phyloP scores from a whole-genome alignment of 2,329 filamentous ascomycete species.

The Pyrenophora seminiperda region DNA sequence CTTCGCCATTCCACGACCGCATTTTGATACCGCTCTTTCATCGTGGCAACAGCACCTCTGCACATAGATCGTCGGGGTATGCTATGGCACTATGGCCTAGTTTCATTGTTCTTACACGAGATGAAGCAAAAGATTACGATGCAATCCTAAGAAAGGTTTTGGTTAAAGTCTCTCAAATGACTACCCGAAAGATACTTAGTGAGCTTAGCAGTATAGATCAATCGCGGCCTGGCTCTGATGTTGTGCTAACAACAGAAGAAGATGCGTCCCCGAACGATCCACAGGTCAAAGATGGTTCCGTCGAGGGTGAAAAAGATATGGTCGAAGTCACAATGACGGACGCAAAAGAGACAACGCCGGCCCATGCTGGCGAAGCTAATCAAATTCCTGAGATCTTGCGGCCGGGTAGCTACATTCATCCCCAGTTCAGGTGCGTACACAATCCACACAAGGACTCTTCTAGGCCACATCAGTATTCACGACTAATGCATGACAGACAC shows the following conservation, averaged over 20 bases:
- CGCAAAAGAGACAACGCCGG: constrained; percentile 46
- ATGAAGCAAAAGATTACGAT: constrained; percentile 73
- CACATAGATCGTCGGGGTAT: constrained; percentile 35
- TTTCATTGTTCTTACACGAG: constrained; percentile 75
- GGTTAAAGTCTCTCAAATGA: constrained; percentile 74
- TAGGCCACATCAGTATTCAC: background rate
- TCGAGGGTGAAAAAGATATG: constrained; percentile 89
- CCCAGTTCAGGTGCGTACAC: constrained; percentile 55
- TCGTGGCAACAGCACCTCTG: constrained; percentile 51
- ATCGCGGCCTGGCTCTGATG: constrained; percentile 65
- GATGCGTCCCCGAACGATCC: constrained; percentile 70
- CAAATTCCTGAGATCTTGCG: constrained; percentile 53
- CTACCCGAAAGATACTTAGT: constrained; percentile 69
- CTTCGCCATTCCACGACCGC: constrained; percentile 66
- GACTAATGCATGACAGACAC: constrained; percentile 15
- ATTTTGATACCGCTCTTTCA: constrained; percentile 76
- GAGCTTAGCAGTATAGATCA: constrained; percentile 56
- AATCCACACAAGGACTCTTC: background rate
- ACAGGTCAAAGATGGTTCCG: constrained; percentile 75
- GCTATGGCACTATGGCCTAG: constrained; percentile 58
- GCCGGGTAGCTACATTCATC: constrained; percentile 65
- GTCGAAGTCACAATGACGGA: constrained; percentile 89
- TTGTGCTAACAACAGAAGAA: constrained; percentile 67
- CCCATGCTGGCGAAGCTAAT: constrained; percentile 25
- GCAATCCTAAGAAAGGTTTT: constrained; percentile 80